Evolutionary conservation across 2,329 filamentous ascomycete genomes (phyloP).

Genomic region (Cercospora citrullina): DNA sequence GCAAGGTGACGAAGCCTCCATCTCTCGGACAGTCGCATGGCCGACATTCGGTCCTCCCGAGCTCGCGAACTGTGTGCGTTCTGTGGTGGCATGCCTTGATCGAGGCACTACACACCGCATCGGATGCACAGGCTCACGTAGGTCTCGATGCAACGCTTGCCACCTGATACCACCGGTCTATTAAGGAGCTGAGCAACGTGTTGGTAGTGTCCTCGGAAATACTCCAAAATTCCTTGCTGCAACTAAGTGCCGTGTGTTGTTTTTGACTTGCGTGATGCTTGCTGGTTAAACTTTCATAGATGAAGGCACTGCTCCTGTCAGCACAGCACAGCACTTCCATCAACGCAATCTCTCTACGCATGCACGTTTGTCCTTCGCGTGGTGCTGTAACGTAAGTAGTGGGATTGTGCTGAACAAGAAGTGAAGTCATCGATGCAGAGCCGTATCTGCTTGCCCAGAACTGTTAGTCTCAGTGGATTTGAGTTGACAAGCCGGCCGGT

Average conservation of each 20-base stretch:
- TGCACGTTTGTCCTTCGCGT: neutral
- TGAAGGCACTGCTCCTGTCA: neutral
- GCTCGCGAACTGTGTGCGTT: neutral
- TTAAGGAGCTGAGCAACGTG: neutral
- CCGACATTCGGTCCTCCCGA: neutral
- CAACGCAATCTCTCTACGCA: neutral
- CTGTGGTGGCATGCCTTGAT: neutral
- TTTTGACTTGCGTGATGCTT: neutral
- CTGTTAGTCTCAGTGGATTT: slow-evolving; percentile 6
- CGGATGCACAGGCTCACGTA: neutral
- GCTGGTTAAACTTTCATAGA: neutral
- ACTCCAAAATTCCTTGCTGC: neutral
- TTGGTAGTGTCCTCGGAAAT: neutral
- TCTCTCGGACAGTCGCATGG: neutral
- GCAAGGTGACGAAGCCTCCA: neutral
- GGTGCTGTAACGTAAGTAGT: neutral
- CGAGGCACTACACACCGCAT: neutral
- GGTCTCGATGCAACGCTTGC: neutral
- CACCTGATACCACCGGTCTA: neutral
- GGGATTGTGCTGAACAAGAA: neutral
- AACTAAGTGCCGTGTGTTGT: neutral
- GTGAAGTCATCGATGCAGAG: slow-evolving; percentile 5
- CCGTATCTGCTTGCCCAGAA: slow-evolving; percentile 10
- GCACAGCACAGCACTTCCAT: neutral
- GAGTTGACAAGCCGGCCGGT: neutral